These are phyloP conservation scores for Stereum hirsutum DNA, from an alignment of 1,284 basidiomycete species.

Conservation along the genomic window DNA sequence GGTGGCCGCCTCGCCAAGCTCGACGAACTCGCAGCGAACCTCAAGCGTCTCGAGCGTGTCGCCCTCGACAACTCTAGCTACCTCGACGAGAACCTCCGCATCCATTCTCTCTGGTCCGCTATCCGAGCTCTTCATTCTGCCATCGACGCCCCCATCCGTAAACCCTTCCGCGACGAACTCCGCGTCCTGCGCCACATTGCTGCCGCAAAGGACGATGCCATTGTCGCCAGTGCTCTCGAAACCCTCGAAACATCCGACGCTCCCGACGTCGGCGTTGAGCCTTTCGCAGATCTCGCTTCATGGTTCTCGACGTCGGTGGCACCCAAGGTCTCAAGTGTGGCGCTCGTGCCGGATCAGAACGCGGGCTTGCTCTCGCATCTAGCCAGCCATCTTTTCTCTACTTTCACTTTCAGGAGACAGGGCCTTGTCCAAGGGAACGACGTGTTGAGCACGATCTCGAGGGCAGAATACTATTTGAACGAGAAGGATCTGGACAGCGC, in stretches of 20 bases:
- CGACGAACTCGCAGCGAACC: conserved; percentile 83
- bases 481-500: conserved; percentile 93
- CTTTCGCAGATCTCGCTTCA: conserved; percentile 77
- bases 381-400: conserved; percentile 71
- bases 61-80: conserved; percentile 86
- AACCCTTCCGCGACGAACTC: conserved; percentile 86
- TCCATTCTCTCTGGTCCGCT: conserved; percentile 78
- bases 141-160: conserved; percentile 51
- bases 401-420: conserved; percentile 72
- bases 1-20: conserved; percentile 93
- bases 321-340: conserved; percentile 80
- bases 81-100: conserved; percentile 83
- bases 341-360: conserved; percentile 84
- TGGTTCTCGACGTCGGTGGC: conserved; percentile 88
- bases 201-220: conserved; percentile 57
- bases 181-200: conserved; percentile 73
- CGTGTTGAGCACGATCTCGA: conserved; percentile 77
- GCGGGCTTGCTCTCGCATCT: conserved; percentile 86
- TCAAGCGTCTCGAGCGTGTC: conserved; percentile 88
- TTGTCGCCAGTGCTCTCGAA: conserved; percentile 62
- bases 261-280: conserved; percentile 84
- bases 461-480: conserved; percentile 86
- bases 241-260: conserved; percentile 69
- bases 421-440: conserved; percentile 75
- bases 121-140: conserved; percentile 55